Conservation (phyloP, 257 asterid species). For the Solanum appendiculatum region DNA sequence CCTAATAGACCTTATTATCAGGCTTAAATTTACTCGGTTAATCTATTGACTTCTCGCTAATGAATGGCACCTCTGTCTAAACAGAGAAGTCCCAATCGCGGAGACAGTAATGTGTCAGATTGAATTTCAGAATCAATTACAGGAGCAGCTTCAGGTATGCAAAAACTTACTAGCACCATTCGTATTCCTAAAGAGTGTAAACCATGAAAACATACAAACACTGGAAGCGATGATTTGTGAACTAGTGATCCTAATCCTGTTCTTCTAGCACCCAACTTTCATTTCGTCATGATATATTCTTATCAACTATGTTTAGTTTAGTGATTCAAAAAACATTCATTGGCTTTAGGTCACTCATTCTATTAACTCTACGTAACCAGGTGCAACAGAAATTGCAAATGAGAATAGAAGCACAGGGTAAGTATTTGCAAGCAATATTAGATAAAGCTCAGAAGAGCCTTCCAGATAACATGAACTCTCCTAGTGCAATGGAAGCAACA, state of each 20-base stretch:
- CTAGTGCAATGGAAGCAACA: conserved; percentile 38
- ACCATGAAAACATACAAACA: background rate
- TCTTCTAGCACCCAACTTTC: background rate
- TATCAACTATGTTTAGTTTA: background rate
- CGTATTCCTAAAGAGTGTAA: background rate
- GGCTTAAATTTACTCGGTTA: background rate
- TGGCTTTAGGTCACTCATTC: background rate
- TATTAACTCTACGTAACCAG: conserved; percentile 19
- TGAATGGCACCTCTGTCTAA: background rate
- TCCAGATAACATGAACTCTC: conserved; percentile 26
- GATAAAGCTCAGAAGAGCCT: conserved; percentile 64
- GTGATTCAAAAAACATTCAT: background rate
- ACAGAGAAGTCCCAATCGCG: conserved; percentile 58
- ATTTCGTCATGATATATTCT: background rate
- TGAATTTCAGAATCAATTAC: conserved; percentile 66
- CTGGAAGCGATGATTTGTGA: background rate
- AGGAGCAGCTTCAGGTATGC: conserved; percentile 74
- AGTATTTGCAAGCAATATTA: conserved; percentile 70
- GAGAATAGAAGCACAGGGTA: conserved; percentile 95
- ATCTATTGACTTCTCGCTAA: background rate
- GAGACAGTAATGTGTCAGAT: conserved; percentile 59
- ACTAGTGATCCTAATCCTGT: background rate
- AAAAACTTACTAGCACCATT: background rate
- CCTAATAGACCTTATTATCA: background rate
- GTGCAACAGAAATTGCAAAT: conserved; percentile 81